Conservation (phyloP, 2,329 filamentous ascomycete species). For the Aspergillus hortae region DNA sequence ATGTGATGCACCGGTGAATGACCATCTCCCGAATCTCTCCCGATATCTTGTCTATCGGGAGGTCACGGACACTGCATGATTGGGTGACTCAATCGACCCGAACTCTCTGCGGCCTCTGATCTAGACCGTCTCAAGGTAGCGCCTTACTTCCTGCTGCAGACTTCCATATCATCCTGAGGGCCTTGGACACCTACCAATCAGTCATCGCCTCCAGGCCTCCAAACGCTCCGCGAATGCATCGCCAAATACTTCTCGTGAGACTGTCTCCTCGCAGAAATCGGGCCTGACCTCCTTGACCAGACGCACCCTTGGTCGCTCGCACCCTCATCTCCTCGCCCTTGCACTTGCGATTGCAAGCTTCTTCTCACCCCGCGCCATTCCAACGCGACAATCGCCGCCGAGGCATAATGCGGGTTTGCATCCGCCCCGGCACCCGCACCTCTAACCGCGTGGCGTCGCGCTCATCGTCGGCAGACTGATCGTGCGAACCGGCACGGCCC, state of each 20-base stretch:
- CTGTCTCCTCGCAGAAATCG: slow-evolving; percentile 74
- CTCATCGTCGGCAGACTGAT: slow-evolving; percentile 86
- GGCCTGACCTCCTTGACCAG: slow-evolving; percentile 82
- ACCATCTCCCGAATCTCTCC: neutral
- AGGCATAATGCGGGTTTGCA: slow-evolving; percentile 81
- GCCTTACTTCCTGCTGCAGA: slow-evolving; percentile 61
- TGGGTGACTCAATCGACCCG: neutral
- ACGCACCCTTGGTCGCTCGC: slow-evolving; percentile 66
- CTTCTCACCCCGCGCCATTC: slow-evolving; percentile 93
- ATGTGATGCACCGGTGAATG: neutral
- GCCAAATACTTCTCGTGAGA: slow-evolving; percentile 84
- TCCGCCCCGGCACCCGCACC: slow-evolving; percentile 89
- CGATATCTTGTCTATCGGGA: slow-evolving; percentile 1
- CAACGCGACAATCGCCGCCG: slow-evolving; percentile 79
- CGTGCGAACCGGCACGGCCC: slow-evolving; percentile 82
- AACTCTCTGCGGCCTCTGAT: neutral
- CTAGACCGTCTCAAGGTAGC: slow-evolving; percentile 74
- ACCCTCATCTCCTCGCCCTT: slow-evolving; percentile 78
- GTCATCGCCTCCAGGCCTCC: slow-evolving; percentile 94
- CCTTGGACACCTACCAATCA: slow-evolving; percentile 69
- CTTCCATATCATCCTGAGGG: neutral
- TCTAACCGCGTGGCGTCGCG: slow-evolving; percentile 84
- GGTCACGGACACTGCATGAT: neutral
- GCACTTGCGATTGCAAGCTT: slow-evolving; percentile 75
- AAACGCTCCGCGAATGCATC: slow-evolving; percentile 92